These are phyloP conservation scores for Sicyos edulis DNA, from an alignment of 306 rosid genomes.

Conservation along the genomic window DNA sequence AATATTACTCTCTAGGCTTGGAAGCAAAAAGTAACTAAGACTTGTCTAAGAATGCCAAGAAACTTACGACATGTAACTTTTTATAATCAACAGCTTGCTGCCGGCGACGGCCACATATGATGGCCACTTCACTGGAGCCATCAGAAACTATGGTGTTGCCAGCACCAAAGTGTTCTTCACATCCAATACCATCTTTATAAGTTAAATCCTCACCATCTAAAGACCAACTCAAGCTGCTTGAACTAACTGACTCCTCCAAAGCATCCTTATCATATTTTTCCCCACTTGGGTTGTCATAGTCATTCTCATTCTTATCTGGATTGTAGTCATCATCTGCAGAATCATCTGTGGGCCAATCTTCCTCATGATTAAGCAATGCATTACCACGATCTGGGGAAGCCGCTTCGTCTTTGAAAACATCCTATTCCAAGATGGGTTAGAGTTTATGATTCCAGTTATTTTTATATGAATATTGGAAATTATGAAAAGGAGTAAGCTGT, in stretches of 20 bases:
- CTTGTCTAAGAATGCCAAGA: background rate
- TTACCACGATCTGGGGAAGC: slow-evolving; percentile 51
- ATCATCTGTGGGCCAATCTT: slow-evolving; percentile 89
- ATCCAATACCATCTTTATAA: slow-evolving; percentile 28
- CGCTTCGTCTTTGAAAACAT: slow-evolving; percentile 85
- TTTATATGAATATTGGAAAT: background rate
- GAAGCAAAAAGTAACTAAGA: slow-evolving; percentile 1
- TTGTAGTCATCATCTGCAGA: slow-evolving; percentile 83
- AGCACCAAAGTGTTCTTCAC: slow-evolving; percentile 35
- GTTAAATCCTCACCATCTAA: slow-evolving; percentile 35
- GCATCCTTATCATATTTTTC: slow-evolving; percentile 38
- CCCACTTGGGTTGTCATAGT: slow-evolving; percentile 28
- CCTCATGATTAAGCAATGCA: slow-evolving; percentile 49
- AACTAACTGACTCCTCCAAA: slow-evolving; percentile 40
- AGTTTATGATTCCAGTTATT: slow-evolving; percentile 6
- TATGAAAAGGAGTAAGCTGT: background rate
- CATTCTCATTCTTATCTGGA: slow-evolving; percentile 57
- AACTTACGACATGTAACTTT: slow-evolving; percentile 66
- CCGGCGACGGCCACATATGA: slow-evolving; percentile 54
- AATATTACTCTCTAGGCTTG: slow-evolving; percentile 8
- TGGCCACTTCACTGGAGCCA: slow-evolving; percentile 48
- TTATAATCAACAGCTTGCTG: slow-evolving; percentile 66
- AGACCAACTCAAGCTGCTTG: slow-evolving; percentile 44
- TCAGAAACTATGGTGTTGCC: slow-evolving; percentile 46
- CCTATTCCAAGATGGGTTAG: slow-evolving; percentile 33